A percentile compares a stretch with the other conserved stretches of the same genome.
Conservation (phyloP, 2,329 filamentous ascomycete species). For the Endocalyx cinctus region DNA sequence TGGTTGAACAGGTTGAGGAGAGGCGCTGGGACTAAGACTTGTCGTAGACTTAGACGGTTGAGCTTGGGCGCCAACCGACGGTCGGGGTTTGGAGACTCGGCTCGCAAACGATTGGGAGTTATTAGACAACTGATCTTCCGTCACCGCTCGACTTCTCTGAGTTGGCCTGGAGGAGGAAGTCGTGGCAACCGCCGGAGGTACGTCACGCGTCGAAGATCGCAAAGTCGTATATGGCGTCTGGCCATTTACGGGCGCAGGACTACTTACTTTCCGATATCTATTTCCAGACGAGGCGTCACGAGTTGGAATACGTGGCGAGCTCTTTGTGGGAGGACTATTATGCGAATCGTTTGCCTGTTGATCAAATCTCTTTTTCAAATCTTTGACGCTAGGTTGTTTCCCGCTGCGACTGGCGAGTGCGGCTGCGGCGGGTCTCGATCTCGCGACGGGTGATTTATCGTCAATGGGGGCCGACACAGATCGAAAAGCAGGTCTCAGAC, state of each 20-base stretch:
- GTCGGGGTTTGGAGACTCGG: constrained; percentile 51
- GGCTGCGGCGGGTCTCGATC: constrained; percentile 24
- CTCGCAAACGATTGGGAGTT: constrained; percentile 57
- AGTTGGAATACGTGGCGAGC: constrained; percentile 28
- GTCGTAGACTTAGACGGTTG: constrained; percentile 40
- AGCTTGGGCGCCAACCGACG: constrained; percentile 27
- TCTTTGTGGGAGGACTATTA: constrained; percentile 31
- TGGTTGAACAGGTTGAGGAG: constrained; percentile 21
- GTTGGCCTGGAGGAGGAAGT: constrained; percentile 28
- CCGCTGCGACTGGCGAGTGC: constrained; percentile 22
- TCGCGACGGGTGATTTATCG: constrained; percentile 32
- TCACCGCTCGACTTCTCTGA: constrained; percentile 42
- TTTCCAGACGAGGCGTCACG: constrained; percentile 31
- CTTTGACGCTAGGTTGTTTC: constrained; percentile 67
- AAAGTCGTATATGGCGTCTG: constrained; percentile 37
- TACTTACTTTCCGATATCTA: constrained; percentile 25
- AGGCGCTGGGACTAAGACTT: constrained; percentile 31
- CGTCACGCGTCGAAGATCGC: constrained; percentile 33
- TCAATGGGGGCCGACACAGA: constrained; percentile 55
- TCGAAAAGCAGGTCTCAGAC: constrained; percentile 40
- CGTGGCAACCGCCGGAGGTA: constrained; percentile 21
- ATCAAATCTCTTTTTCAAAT: constrained; percentile 76
- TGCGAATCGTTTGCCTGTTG: constrained; percentile 40
- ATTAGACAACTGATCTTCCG: constrained; percentile 48
- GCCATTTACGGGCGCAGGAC: constrained; percentile 24